Percentiles rank a stretch among this genome's conserved stretches.
phyloP scores from a whole-genome alignment of 257 asterid species.

The Fraxinus americana region DNA sequence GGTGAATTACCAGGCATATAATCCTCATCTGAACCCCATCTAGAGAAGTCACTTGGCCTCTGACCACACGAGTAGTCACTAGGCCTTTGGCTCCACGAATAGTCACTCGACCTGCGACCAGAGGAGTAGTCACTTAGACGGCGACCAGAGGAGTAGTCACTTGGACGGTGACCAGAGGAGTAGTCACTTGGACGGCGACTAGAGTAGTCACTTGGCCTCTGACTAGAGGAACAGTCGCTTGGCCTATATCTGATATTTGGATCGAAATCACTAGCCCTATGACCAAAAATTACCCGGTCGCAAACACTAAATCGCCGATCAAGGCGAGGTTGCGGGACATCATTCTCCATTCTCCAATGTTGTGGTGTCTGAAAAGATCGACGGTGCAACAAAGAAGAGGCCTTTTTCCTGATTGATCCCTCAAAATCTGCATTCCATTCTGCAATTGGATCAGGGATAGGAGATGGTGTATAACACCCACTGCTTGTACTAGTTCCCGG shows the following conservation, averaged over 20 bases:
- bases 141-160: slow-evolving; percentile 52
- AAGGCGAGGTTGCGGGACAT: slow-evolving; percentile 70
- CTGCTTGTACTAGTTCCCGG: slow-evolving; percentile 64
- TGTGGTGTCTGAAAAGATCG: slow-evolving; percentile 94
- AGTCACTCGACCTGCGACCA: slow-evolving; percentile 81
- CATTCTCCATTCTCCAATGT: slow-evolving; percentile 64
- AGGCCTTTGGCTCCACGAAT: slow-evolving; percentile 73
- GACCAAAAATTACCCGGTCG: slow-evolving; percentile 80
- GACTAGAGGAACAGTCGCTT: slow-evolving; percentile 57
- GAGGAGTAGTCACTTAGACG: slow-evolving; percentile 66
- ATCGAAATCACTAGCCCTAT: slow-evolving; percentile 70
- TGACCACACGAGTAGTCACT: slow-evolving; percentile 53
- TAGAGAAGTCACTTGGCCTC: slow-evolving; percentile 88
- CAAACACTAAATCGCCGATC: slow-evolving; percentile 87
- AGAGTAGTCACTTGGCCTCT: slow-evolving; percentile 52
- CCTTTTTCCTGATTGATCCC: slow-evolving; percentile 73
- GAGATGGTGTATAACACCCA: slow-evolving; percentile 86
- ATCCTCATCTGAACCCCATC: slow-evolving; percentile 95
- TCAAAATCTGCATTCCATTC: slow-evolving; percentile 95
- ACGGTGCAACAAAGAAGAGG: slow-evolving; percentile 74
- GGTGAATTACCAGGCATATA: slow-evolving; percentile 82
- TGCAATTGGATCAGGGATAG: slow-evolving; percentile 81
- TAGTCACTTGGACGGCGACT: slow-evolving; percentile 59
- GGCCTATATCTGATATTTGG: slow-evolving; percentile 59
- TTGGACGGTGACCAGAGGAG: slow-evolving; percentile 58